These are phyloP conservation scores for Erythrobasidium hasegawianum DNA, from an alignment of 1,284 basidiomycete species.

Conservation along the genomic window DNA sequence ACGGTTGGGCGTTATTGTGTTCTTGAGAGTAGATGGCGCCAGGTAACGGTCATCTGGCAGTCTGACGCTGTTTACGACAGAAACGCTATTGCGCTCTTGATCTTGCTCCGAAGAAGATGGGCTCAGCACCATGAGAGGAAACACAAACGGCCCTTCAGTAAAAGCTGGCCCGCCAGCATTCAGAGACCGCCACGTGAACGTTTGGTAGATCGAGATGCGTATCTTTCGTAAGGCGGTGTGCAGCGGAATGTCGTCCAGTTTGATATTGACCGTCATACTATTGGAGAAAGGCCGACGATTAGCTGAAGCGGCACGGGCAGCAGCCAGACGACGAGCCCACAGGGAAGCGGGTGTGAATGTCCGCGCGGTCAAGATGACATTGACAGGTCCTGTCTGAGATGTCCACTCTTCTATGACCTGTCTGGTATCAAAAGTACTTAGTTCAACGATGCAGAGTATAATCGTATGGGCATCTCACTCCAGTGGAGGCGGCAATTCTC, in stretches of 20 bases:
- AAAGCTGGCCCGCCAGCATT: constrained; percentile 2
- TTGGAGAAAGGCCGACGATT: no score
- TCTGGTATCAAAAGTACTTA: neutral
- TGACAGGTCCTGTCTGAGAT: constrained; percentile 20
- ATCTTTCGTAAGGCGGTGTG: constrained; percentile 1
- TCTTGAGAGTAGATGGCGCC: constrained; percentile 13
- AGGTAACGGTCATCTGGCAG: constrained; percentile 21
- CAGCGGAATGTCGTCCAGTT: constrained; percentile 1
- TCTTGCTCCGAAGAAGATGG: constrained; percentile 6
- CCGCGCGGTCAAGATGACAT: constrained; percentile 9
- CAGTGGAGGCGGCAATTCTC: constrained; percentile 8
- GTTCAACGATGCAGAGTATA: neutral
- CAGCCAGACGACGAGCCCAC: no score
- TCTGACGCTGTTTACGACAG: constrained; percentile 5
- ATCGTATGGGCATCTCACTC: constrained; percentile 1
- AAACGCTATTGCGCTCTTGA: neutral
- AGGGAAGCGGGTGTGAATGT: constrained; percentile 12
- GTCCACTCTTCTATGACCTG: constrained; percentile 25
- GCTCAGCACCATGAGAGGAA: constrained; percentile 2
- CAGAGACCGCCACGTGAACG: constrained; percentile 9
- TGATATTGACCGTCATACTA: constrained; percentile 15
- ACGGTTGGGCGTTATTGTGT: neutral
- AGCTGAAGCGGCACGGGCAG: no score
- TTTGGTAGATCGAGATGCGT: constrained; percentile 1
- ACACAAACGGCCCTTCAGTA: constrained; percentile 10